Evolutionary conservation across 2,329 filamentous ascomycete species (phyloP).

Genomic region (Colletotrichum liaoningense): DNA sequence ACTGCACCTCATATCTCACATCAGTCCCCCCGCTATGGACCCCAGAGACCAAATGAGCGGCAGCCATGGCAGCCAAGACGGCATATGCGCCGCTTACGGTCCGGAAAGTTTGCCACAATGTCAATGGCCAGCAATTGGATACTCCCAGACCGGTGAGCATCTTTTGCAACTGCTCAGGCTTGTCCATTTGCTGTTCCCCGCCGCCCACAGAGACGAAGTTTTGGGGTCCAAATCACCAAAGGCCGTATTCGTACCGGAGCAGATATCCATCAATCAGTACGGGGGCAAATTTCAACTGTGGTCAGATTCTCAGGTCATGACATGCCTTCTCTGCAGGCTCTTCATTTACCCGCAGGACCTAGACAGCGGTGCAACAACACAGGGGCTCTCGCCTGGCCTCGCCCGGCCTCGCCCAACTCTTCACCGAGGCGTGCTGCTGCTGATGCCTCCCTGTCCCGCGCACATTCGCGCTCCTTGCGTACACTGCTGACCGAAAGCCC

Average conservation of each 20-base stretch:
- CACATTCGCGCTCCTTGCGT: not conserved
- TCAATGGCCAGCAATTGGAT: not conserved
- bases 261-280: not conserved
- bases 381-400: not conserved
- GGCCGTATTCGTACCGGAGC: not conserved
- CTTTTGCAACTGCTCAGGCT: not conserved
- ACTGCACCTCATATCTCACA: constrained; percentile 21
- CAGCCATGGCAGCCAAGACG: constrained; percentile 15
- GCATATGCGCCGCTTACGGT: constrained; percentile 19
- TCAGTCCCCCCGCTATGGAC: not conserved
- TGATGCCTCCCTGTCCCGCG: constrained; percentile 6
- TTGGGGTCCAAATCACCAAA: not conserved
- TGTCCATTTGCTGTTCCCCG: not conserved
- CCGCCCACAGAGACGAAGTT: not conserved
- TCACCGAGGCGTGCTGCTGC: constrained; percentile 16
- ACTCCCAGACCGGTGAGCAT: not conserved
- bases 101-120: not conserved
- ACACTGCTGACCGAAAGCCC: constrained; percentile 16
- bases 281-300: not conserved
- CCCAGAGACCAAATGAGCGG: constrained; percentile 18
- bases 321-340: too few relatives aligned
- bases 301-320: constrained; percentile 14
- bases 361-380: not conserved
- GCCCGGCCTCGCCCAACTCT: not conserved
- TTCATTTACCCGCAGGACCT: not conserved